Evolutionary conservation across 495 filamentous ascomycete species (phyloP), one percentile per base, ranked within the genome.

Genomic region (Talaromyces proteolyticus): DNA sequence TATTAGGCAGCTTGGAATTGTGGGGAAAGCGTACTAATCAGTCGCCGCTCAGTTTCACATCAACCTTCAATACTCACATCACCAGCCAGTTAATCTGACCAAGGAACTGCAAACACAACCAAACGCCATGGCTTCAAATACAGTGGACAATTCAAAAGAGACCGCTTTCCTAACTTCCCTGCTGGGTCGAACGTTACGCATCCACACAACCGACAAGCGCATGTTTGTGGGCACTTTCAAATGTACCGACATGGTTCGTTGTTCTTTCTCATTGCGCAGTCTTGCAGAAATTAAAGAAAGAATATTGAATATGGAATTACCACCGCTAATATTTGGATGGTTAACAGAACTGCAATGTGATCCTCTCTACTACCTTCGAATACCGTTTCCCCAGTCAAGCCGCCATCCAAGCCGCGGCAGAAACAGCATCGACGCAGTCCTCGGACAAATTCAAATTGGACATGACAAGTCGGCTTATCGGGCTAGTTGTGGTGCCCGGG

Each of bases 211-310:
- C 4, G 93, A 97, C 63, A 76, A 72, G 21, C 87, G 93, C 38
- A 86, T 96, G 72, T 98, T 97, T 66, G 74, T 89, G 34, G 93
- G 93, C 26, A 72, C 79, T 50, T 87, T 98, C 69, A 96, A 92
- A 66, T 97, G 94, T 67, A 95, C 90, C 18, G 93, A 98, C 71
- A 82, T 87, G 44, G 93, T 95, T 57, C 40, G 74, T 69, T 34
- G 47, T 4, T 16, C 14, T 17, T 14, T 17, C 10, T 44, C 21
- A 16, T 51, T 20, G 24, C 11, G n/a, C n/a, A 29, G 26, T 5
- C 26, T 29, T 5, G 26, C 6, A 29, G 26, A 29, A 29, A 29
- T 29, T 29, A 29, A 29, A 29, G 26, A 29, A 29, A 29, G 26
- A 29, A 6, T 29, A 29, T 29, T 29, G 12, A 29, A 6, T 17